Percentiles rank a stretch among this genome's conserved stretches.
These are phyloP conservation scores for Heritiera fomes DNA, from an alignment of 345 rosid genomes.

Conservation along the genomic window DNA sequence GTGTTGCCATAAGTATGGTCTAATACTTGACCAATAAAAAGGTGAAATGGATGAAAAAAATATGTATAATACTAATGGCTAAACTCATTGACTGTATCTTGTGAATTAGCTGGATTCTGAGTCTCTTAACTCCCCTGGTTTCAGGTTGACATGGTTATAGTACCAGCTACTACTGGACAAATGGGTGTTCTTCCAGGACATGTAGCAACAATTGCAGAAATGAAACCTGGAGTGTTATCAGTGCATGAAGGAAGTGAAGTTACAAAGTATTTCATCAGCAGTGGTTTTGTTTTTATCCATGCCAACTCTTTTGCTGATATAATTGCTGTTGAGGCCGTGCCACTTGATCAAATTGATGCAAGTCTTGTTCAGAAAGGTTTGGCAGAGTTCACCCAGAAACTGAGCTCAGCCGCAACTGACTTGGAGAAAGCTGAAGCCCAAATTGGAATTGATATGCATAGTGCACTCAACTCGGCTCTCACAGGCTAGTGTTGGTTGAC, in stretches of 20 bases:
- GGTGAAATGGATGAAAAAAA: background rate
- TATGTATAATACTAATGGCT: background rate
- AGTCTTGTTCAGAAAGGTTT: constrained; percentile 57
- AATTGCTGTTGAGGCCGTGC: constrained; percentile 55
- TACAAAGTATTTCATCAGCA: constrained; percentile 58
- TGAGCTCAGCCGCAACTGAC: constrained; percentile 51
- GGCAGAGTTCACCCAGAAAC: constrained; percentile 54
- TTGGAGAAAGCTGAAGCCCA: constrained; percentile 65
- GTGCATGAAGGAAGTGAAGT: constrained; percentile 61
- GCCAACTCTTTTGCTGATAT: constrained; percentile 58
- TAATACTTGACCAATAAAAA: constrained; percentile 1
- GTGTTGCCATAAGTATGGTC: background rate
- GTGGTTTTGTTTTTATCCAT: constrained; percentile 59
- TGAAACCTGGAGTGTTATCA: constrained; percentile 61
- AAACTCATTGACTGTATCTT: background rate
- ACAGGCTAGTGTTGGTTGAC: constrained; percentile 27
- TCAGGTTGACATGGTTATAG: constrained; percentile 67
- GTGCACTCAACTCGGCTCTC: constrained; percentile 44
- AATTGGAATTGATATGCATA: constrained; percentile 52
- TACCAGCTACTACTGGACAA: constrained; percentile 66
- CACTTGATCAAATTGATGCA: constrained; percentile 47
- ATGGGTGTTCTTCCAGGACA: constrained; percentile 72
- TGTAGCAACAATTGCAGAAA: constrained; percentile 57
- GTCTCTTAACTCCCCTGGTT: background rate
- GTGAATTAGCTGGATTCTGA: background rate